Percentiles rank a stretch among this genome's conserved stretches.
Evolutionary conservation across 1,284 basidiomycete species (phyloP).

Genomic region (Fomitopsis palustris): DNA sequence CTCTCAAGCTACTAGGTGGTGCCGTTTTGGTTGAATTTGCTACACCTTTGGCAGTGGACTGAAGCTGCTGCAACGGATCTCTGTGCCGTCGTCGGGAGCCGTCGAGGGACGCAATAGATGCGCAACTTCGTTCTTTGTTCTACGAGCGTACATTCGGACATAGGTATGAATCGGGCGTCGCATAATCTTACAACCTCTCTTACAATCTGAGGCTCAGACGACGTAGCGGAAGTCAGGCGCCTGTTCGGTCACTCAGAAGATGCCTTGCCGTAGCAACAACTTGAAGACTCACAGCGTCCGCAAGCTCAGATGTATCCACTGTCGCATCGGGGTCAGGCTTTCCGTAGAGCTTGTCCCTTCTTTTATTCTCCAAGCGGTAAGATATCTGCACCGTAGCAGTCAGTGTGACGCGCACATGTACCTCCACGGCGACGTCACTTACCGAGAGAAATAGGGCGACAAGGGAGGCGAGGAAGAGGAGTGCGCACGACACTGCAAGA

Average conservation of each 20-base stretch:
- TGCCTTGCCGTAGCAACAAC: neutral
- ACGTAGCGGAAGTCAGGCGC: conserved; percentile 24
- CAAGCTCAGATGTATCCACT: conserved; percentile 64
- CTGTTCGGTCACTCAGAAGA: conserved; percentile 5
- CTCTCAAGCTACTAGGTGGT: too few relatives aligned
- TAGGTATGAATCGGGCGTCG: neutral
- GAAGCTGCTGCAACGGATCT: too few relatives aligned
- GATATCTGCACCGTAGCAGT: conserved; percentile 39
- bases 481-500: conserved; percentile 58
- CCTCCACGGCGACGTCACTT: conserved; percentile 13
- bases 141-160: neutral
- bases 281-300: conserved; percentile 48
- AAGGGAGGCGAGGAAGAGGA: conserved; percentile 56
- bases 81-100: too few relatives aligned
- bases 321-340: conserved; percentile 42
- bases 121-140: too few relatives aligned
- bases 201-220: conserved; percentile 6
- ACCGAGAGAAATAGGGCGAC: conserved; percentile 54
- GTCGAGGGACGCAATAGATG: too few relatives aligned
- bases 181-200: neutral
- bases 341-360: conserved; percentile 53
- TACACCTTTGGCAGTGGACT: too few relatives aligned
- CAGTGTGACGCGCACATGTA: neutral
- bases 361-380: conserved; percentile 59
- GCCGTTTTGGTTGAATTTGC: too few relatives aligned